phyloP scores from a whole-genome alignment of 164 flowering plant species.

The Akebia trifoliata region DNA sequence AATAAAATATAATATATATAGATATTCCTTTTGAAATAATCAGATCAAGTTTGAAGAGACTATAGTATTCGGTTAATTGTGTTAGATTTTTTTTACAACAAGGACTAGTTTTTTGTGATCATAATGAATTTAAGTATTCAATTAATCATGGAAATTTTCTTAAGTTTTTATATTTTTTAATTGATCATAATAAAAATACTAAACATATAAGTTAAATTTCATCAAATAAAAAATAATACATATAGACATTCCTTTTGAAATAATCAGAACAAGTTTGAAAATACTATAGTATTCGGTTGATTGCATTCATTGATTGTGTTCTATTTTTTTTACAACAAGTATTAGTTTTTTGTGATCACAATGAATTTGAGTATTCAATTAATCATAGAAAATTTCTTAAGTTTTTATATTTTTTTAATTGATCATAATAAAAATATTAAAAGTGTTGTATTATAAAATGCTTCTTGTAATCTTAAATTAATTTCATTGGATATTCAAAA shows the following conservation, averaged over 20 bases:
- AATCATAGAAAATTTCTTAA: neutral
- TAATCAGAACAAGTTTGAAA: neutral
- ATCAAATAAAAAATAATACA: neutral
- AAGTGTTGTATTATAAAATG: neutral
- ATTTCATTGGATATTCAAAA: neutral
- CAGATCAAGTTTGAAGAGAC: neutral
- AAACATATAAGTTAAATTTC: neutral
- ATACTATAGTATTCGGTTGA: neutral
- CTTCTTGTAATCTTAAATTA: neutral
- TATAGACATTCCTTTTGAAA: neutral
- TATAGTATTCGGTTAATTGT: no score
- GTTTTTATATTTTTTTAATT: neutral
- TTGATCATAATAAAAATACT: no score
- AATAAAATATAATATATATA: neutral
- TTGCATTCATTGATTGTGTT: no score
- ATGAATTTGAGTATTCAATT: neutral
- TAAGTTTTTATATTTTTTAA: no score
- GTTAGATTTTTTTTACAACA: no score
- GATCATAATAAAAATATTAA: neutral
- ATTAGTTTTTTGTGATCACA: neutral
- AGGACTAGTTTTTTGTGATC: no score
- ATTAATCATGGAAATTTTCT: no score
- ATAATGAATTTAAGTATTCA: no score
- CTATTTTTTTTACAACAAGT: neutral
- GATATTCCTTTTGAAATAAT: neutral